Evolutionary conservation across 2,329 filamentous ascomycete genomes (phyloP), one percentile per base, ranked within the genome.

Genomic region (Leptographium radiaticola): DNA sequence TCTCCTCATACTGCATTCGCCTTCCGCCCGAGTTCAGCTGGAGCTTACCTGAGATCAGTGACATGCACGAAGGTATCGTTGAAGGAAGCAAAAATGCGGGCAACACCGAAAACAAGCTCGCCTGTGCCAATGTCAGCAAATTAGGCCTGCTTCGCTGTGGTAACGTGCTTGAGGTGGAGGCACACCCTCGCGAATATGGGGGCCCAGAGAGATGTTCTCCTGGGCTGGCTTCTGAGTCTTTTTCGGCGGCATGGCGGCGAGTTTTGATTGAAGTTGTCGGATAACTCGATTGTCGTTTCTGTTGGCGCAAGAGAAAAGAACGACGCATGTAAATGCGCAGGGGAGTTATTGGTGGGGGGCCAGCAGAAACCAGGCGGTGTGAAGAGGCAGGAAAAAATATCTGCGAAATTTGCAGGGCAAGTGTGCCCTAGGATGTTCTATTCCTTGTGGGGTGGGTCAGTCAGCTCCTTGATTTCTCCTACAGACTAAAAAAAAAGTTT

Each of bases 181-280:
- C 82, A 70, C 73, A 91, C 89, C 90, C 81, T 96, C 91, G 71
- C 90, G 86, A 78, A 90, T 87, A 75, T 95, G 88, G 71, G 93
- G 93, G 68, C 93, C 93, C 68, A 97, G 84, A 75, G 87, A 90
- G 81, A 98, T 93, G 79, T 98, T 98, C 85, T 97, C 93, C 79
- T 91, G 84, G 67, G 82, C 80, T 68, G 87, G 83, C 71, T 85
- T 81, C 68, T 82, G 76, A 74, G 84, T 84, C 81, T 91, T 90
- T 84, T 94, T 94, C 74, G 90, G 90, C 75, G 90, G 78, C 91
- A 97, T 97, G 71, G 75, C 87, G 79, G 73, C 67, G 40, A 67
- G 67, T 61, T 66, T 64, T 59, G 61, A 57, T 58, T 57, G 58
- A 61, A 46, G 34, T 57, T 60, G 60, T 62, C 48, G 54, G 13